A percentile compares a stretch with the other conserved stretches of the same genome.
These are phyloP conservation scores for Candida yuanshanica DNA, from an alignment of 805 yeast genomes.

Conservation along the genomic window DNA sequence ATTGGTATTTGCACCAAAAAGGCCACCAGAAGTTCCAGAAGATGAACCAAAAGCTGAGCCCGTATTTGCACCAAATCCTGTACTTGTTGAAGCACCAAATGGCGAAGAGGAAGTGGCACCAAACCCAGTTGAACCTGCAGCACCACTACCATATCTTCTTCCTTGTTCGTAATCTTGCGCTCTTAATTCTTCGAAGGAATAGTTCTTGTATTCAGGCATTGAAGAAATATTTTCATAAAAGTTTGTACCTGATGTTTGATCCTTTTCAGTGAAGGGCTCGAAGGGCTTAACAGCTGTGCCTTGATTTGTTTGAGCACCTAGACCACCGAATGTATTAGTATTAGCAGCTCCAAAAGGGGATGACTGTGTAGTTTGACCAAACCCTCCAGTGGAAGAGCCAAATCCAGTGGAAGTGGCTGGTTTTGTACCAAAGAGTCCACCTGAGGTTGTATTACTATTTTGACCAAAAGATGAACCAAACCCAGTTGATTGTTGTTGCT, in stretches of 20 bases:
- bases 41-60: slow-evolving; percentile 27
- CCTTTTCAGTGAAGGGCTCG: slow-evolving; percentile 67
- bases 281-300: slow-evolving; percentile 76
- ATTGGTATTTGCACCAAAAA: slow-evolving; percentile 30
- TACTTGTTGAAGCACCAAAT: slow-evolving; percentile 29
- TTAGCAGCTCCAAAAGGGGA: slow-evolving; percentile 37
- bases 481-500: background rate
- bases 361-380: slow-evolving; percentile 24
- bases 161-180: slow-evolving; percentile 78
- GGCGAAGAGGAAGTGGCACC: slow-evolving; percentile 27
- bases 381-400: slow-evolving; percentile 19
- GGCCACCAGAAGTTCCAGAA: slow-evolving; percentile 21
- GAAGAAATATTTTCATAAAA: slow-evolving; percentile 69
- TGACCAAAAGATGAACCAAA: slow-evolving; percentile 9
- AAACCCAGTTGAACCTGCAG: slow-evolving; percentile 26
- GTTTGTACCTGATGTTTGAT: slow-evolving; percentile 50
- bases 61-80: slow-evolving; percentile 8
- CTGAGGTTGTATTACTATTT: slow-evolving; percentile 5
- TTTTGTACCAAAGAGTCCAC: slow-evolving; percentile 12
- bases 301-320: slow-evolving; percentile 33
- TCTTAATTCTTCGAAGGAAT: slow-evolving; percentile 83
- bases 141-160: slow-evolving; percentile 51
- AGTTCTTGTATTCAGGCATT: slow-evolving; percentile 87
- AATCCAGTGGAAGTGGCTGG: slow-evolving; percentile 11
- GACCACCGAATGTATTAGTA: slow-evolving; percentile 6